Evolutionary conservation across 768 basidiomycete species (phyloP).

Genomic region (Kwoniella europaea): DNA sequence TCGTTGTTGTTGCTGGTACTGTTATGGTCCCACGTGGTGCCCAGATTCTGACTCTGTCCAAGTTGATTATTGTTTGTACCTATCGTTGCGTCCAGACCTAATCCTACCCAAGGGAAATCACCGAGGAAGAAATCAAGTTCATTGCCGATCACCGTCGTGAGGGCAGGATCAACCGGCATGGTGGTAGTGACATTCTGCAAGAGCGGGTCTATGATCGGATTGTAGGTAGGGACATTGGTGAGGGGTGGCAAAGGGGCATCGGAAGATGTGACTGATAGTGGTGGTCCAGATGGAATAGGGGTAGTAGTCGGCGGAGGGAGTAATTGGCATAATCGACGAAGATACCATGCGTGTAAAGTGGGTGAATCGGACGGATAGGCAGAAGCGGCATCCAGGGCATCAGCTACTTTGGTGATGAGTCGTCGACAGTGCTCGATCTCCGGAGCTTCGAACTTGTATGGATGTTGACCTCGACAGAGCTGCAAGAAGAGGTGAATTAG

Average conservation of each 20-base stretch:
- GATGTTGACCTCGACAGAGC: slow-evolving; percentile 17
- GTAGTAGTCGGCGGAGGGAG: slow-evolving; percentile 6
- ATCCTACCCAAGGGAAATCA: slow-evolving; percentile 31
- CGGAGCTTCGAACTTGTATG: slow-evolving; percentile 28
- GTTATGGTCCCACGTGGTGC: not conserved
- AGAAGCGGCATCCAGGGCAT: slow-evolving; percentile 32
- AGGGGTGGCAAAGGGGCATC: slow-evolving; percentile 1
- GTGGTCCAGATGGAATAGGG: not conserved
- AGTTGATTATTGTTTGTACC: not conserved
- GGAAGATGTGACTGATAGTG: slow-evolving; percentile 7
- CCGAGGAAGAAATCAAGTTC: slow-evolving; percentile 31
- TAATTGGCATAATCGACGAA: slow-evolving; percentile 26
- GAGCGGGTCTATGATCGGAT: slow-evolving; percentile 6
- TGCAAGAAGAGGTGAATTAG: not conserved
- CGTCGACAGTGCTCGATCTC: slow-evolving; percentile 38
- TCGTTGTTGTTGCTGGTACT: not conserved
- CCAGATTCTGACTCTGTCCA: not conserved
- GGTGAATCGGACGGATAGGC: slow-evolving; percentile 39
- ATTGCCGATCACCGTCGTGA: slow-evolving; percentile 13
- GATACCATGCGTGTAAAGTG: slow-evolving; percentile 35
- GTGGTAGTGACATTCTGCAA: slow-evolving; percentile 3
- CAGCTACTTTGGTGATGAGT: slow-evolving; percentile 35
- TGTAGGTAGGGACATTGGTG: not conserved
- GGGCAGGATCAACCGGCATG: slow-evolving; percentile 24
- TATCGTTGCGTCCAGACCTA: slow-evolving; percentile 10